Base-by-base conservation (phyloP, 2,329 filamentous ascomycete species). In the Elsinoe batatas region DNA sequence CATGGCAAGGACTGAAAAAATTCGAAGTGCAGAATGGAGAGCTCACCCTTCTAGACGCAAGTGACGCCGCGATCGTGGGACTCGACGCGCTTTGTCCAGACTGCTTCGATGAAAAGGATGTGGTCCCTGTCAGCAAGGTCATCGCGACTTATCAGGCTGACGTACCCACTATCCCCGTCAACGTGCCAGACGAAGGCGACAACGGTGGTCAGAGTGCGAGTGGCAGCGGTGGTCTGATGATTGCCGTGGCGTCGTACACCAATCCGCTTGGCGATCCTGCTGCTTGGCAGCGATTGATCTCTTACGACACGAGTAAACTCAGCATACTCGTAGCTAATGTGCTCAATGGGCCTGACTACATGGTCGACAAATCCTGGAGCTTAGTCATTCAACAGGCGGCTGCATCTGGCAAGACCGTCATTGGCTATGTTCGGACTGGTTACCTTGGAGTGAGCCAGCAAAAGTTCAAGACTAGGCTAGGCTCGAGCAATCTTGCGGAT, bases 401-500 rank as follows among this genome's bases (percentile, higher is more conserved):
- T 10, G 15, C 8, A 3, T 13, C 42, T 1, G 22, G 22, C 6
- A 20, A 54, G 12, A 54, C 32, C 2, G 26, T 54, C 2, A 18
- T 54, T 17, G 50, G 50, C 36, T 54, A 43, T 15, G 50, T 54
- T 7, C 50, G 50, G 6, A 54, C 50, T n/a, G 50, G 50, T 7
- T 54, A 54, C 13, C 50, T 54, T 2, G 50, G 50, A 3, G 18
- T 40, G 3, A 54, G 50, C n/a, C 32, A 42, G 13, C 50, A 54
- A 35, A 17, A 30, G 15, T 54, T 54, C 36, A 54, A 15, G 5
- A 61, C 61, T 57, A 59, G 61, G 15, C 61, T 65, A 1, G 62
- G 60, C 38, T 64, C 62, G 3, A 30, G 18, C 32, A 53, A 60
- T 10, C 46, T 58, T 0, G 57, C 55, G 8, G 62, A 65, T 49